Percentiles rank a stretch among this genome's conserved stretches.
Conservation (phyloP, 768 basidiomycete genomes). For the Austroboletus eburneus region DNA sequence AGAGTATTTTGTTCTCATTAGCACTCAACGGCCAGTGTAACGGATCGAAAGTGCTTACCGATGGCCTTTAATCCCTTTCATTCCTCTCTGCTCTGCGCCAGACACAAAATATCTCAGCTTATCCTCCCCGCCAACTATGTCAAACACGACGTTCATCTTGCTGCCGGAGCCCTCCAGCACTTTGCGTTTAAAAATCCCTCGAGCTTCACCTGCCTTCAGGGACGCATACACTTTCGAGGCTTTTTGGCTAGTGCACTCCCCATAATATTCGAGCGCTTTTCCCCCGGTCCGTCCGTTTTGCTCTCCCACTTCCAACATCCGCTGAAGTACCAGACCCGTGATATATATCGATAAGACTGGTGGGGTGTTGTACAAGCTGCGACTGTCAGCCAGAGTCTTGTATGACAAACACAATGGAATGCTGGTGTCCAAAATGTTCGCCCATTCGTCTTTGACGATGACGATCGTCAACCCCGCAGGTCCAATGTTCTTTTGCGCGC, state of each 20-base stretch:
- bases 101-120: conserved; percentile 70
- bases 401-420: conserved; percentile 81
- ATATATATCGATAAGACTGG: conserved; percentile 90
- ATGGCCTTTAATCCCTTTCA: conserved; percentile 91
- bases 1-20: conserved; percentile 1
- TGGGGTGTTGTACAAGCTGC: conserved; percentile 89
- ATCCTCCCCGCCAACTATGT: conserved; percentile 68
- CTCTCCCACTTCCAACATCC: conserved; percentile 43
- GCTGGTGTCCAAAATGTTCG: conserved; percentile 62
- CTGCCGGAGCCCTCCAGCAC: conserved; percentile 76
- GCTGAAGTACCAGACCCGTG: conserved; percentile 75
- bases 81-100: conserved; percentile 73
- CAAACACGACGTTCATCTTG: conserved; percentile 96
- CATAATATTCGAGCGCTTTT: conserved; percentile 65
- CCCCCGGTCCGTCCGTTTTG: conserved; percentile 26
- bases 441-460: conserved; percentile 92
- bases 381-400: conserved; percentile 72
- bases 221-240: conserved; percentile 71
- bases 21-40: not conserved
- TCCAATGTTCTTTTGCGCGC: conserved; percentile 97
- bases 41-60: conserved; percentile 48
- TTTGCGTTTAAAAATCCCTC: conserved; percentile 66
- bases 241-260: conserved; percentile 66
- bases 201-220: conserved; percentile 64
- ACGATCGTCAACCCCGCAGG: conserved; percentile 91